These are phyloP conservation scores for Avena atlantica DNA, from an alignment of 176 grass and related monocot genomes.

Conservation along the genomic window DNA sequence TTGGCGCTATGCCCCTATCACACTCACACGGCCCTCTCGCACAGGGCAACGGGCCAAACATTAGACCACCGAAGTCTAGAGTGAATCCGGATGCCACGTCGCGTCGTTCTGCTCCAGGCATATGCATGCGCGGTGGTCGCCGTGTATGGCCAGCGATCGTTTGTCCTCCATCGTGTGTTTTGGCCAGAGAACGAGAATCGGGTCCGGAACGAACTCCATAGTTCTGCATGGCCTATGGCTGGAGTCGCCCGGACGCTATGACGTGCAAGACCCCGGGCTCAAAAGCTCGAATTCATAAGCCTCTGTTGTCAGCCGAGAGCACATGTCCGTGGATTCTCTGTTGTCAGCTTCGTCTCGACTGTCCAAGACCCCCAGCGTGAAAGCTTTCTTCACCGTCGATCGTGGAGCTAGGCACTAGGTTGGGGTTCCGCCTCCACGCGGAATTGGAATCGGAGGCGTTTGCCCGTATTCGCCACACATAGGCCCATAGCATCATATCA, in stretches of 20 bases:
- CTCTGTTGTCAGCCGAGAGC: neutral
- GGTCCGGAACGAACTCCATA: neutral
- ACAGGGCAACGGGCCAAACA: neutral
- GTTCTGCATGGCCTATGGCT: neutral
- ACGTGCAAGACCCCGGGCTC: neutral
- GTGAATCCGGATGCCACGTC: constrained; percentile 36
- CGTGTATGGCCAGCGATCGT: neutral
- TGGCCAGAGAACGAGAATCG: neutral
- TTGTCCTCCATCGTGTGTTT: neutral
- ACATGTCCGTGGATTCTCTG: neutral
- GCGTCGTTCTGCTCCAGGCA: constrained; percentile 32
- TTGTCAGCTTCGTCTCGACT: neutral
- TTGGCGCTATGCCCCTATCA: neutral
- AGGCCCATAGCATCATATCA: neutral
- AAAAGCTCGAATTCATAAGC: neutral
- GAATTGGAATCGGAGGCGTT: neutral
- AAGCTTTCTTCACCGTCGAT: neutral
- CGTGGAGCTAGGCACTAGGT: neutral
- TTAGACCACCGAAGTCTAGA: neutral
- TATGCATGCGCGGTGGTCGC: neutral
- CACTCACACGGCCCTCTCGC: neutral
- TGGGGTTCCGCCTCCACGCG: constrained; percentile 11
- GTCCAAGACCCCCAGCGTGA: neutral
- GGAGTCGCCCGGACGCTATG: neutral
- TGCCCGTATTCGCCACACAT: neutral